Base-by-base conservation (phyloP, 2,329 filamentous ascomycete genomes). In the Lasiodiplodia sp. region DNA sequence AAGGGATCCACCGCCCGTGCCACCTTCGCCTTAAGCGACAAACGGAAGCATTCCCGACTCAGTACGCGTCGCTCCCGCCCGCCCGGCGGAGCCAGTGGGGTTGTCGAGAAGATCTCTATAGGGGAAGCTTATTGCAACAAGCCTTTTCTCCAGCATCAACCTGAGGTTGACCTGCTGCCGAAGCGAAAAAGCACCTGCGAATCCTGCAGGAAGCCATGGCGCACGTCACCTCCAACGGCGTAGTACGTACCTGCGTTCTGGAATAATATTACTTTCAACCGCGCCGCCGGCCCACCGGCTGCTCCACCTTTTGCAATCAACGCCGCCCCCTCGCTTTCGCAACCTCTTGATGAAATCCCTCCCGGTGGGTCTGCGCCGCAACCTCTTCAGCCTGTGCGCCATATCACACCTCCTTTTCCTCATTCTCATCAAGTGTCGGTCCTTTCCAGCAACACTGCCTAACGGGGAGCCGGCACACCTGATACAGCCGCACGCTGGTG, bases 11-110 rank as follows among this genome's bases (percentile, higher is more conserved):
- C 58, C 58, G 37, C 40, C 40, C 28, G 34, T 25, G 28, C 25
- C 16, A 11, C 8, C 40, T 21, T n/a, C 58, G 58, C 58, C 58
- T 40, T 63, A 63, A 51, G 58, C 58, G 58, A 63, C 16, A 63
- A 63, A 23, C 58, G 58, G 58, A 63, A 63, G 25, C 40, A 23
- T 28, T 16, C n/a, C 58, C 58, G 58, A 63, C 40, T 47, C 58
- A 63, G 4, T 40, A 8, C 56, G 56, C 56, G 56, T 60, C 56
- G 28, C 31, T 47, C 37, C 38, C 40, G 16, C 18, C 28, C 18
- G 40, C 40, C 40, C 40, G 4, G 31, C 31, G 53, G 53, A n/a
- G 37, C 10, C 25, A 18, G 31, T 34, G 23, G 52, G n/a, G 28
- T 11, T 18, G 28, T 31, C 8, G 55, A 58, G 55, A 34, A 18